Conservation (phyloP, 257 asterid species). For the Capsicum pubescens region DNA sequence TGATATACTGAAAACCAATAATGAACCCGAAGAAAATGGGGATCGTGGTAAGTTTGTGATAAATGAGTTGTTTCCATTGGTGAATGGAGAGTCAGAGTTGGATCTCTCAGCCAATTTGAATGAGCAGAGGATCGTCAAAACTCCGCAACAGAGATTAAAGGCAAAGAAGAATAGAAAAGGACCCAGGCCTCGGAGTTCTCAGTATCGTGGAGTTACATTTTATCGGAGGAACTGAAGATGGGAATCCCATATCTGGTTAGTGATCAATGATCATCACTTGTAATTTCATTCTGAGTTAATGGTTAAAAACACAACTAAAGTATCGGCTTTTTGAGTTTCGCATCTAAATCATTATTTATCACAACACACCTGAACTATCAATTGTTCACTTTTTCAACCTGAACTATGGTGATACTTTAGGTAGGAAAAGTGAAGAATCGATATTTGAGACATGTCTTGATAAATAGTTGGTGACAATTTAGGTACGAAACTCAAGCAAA, state of each 20-base stretch:
- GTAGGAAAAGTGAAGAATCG: too few relatives aligned
- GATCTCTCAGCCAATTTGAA: slow-evolving; percentile 50
- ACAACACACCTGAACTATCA: too few relatives aligned
- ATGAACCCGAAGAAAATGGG: slow-evolving; percentile 45
- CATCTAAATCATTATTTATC: too few relatives aligned
- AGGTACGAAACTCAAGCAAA: too few relatives aligned
- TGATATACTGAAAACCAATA: slow-evolving; percentile 43
- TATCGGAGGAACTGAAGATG: slow-evolving; percentile 96
- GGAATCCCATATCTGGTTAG: slow-evolving; percentile 97
- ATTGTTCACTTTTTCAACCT: too few relatives aligned
- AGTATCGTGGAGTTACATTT: slow-evolving; percentile 97
- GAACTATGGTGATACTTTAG: too few relatives aligned
- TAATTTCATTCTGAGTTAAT: too few relatives aligned
- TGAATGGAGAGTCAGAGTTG: slow-evolving; percentile 39
- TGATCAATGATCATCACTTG: not conserved
- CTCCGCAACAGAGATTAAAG: slow-evolving; percentile 54
- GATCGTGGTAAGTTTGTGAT: slow-evolving; percentile 37
- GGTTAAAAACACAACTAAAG: too few relatives aligned
- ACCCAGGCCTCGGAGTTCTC: slow-evolving; percentile 95
- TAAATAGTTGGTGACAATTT: too few relatives aligned
- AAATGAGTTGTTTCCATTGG: slow-evolving; percentile 67
- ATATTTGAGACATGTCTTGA: too few relatives aligned
- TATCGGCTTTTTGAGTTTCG: too few relatives aligned
- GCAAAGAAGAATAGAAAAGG: slow-evolving; percentile 92
- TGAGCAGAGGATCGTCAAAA: slow-evolving; percentile 49